Percentiles rank a stretch among this genome's conserved stretches.
phyloP scores from a whole-genome alignment of 179 eudicot genomes.

The Corrigiola litoralis region DNA sequence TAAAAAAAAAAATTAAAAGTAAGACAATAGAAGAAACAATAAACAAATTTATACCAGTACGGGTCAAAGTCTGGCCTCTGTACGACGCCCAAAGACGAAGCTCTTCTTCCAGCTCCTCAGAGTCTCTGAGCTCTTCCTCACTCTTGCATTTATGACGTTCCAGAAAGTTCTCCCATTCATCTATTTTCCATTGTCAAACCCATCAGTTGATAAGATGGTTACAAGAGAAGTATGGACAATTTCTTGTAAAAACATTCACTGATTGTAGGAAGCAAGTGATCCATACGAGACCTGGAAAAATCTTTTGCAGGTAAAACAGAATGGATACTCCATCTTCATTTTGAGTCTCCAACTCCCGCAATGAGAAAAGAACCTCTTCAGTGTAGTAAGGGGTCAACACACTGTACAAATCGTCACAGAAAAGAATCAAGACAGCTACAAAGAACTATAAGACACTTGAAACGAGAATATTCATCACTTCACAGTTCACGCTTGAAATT shows the following conservation, averaged over 20 bases:
- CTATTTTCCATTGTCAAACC: conserved; percentile 29
- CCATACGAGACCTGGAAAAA: conserved; percentile 73
- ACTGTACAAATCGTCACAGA: conserved; percentile 31
- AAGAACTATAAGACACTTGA: too few relatives aligned
- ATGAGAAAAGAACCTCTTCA: conserved; percentile 91
- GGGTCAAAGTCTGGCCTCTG: conserved; percentile 91
- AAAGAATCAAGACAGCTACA: conserved; percentile 6
- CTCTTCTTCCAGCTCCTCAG: conserved; percentile 63
- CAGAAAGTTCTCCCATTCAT: conserved; percentile 94
- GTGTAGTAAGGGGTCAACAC: conserved; percentile 95
- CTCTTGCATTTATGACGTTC: conserved; percentile 56
- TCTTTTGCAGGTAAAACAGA: conserved; percentile 92
- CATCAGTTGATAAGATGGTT: background rate
- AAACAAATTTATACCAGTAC: conserved; percentile 56
- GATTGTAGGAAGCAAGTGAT: conserved; percentile 7
- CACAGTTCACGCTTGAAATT: too few relatives aligned
- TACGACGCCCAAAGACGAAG: conserved; percentile 97
- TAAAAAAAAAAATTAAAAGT: background rate
- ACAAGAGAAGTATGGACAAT: background rate
- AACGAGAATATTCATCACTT: too few relatives aligned
- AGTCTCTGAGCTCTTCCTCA: conserved; percentile 67
- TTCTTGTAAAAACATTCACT: background rate
- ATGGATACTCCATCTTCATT: conserved; percentile 99
- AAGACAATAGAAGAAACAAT: background rate
- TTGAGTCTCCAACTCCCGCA: conserved; percentile 60